Base-by-base conservation (phyloP, 371 early-diverging fungal genomes). In the Umbelopsis sp. region DNA sequence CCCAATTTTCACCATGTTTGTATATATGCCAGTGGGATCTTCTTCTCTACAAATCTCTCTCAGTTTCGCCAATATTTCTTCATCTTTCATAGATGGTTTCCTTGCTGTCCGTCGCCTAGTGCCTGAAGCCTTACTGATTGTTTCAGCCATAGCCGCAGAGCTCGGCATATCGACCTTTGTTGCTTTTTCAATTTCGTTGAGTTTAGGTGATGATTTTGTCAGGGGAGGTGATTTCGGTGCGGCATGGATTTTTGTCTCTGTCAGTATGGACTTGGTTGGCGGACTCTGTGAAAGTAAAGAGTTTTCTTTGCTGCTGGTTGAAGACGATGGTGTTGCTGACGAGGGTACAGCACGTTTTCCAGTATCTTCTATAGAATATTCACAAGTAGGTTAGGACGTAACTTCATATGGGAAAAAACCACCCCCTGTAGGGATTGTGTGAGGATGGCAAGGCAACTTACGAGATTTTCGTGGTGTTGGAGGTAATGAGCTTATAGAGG, bases 1-100 rank as follows among this genome's bases (percentile, higher is more conserved):
- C 9, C 97, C 97, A 82, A 98, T 96, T 84, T 96, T 96, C 66
- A 91, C 87, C 71, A 96, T 85, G 76, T 92, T 92, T 48, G 85
- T 77, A 73, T 94, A 93, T 46, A 89, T 72, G 68, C 84, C 82
- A 44, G 85, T 88, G 12, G 96, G 96, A 79, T 97, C 96, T 25
- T 89, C 92, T 44, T 91, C 91, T 45, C 92, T 94, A 80, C 96
- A 95, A 48, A 98, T 91, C 6, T 90, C 87, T 74, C 87, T 84
- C 44, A 98, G 80, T 45, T 92, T 87, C 24, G 87, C 90, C 35
- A 98, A 86, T 10, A 98, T 89, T 57, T 95, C 94, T 64, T 76
- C 67, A 44, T 87, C 87, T 67, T 77, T 81, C 63, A 79, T 75
- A 20, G 67, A 66, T 14, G 67, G 69, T 16, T 76, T 72, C 44